Conservation (phyloP, 2,329 filamentous ascomycete genomes). For the Penicillium fuscoglaucum region DNA sequence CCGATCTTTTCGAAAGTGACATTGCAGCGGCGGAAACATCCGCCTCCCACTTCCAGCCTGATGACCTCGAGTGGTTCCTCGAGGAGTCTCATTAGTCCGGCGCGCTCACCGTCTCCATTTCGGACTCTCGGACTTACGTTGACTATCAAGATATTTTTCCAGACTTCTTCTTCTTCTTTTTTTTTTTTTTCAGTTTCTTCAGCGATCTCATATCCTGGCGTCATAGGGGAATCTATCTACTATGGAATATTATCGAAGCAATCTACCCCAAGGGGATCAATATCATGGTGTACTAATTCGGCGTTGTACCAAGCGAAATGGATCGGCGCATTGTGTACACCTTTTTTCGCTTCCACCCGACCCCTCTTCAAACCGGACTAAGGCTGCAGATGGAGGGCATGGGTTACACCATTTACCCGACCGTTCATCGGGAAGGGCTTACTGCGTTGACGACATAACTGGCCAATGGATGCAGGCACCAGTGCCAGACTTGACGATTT, state of each 20-base stretch:
- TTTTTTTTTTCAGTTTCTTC: background rate
- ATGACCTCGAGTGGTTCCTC: slow-evolving; percentile 11
- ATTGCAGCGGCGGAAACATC: slow-evolving; percentile 8
- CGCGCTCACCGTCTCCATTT: background rate
- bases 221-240: slow-evolving; percentile 5
- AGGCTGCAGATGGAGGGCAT: slow-evolving; percentile 11
- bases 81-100: slow-evolving; percentile 18
- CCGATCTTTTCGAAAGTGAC: slow-evolving; percentile 8
- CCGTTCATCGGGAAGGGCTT: slow-evolving; percentile 8
- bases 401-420: background rate
- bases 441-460: slow-evolving; percentile 18
- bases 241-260: slow-evolving; percentile 8
- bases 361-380: slow-evolving; percentile 12
- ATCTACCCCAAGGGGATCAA: slow-evolving; percentile 15
- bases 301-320: slow-evolving; percentile 13
- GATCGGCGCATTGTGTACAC: slow-evolving; percentile 6
- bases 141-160: background rate
- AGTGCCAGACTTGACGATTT: slow-evolving; percentile 5
- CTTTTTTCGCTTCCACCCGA: slow-evolving; percentile 8
- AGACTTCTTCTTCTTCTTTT: background rate
- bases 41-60: slow-evolving; percentile 11
- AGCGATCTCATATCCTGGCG: slow-evolving; percentile 11
- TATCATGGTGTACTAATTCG: slow-evolving; percentile 13
- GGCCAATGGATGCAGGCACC: slow-evolving; percentile 25
- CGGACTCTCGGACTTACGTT: background rate